A percentile compares a stretch with the other conserved stretches of the same genome.
These are phyloP conservation scores for Euphorbia pulcherrima DNA, from an alignment of 345 rosid species.

Conservation along the genomic window DNA sequence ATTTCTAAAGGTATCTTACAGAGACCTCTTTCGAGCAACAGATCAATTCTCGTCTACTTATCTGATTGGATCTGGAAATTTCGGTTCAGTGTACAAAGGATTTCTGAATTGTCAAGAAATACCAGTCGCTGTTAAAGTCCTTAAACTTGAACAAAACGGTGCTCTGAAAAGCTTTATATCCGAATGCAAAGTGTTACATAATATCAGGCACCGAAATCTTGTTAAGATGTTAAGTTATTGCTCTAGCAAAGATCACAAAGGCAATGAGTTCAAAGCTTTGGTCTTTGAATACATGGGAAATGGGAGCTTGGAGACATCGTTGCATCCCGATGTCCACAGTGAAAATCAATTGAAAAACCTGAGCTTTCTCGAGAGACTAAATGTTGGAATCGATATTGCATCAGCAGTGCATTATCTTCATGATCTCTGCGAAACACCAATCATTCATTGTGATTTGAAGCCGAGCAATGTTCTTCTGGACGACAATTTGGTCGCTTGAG, in stretches of 20 bases:
- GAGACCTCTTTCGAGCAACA: constrained; percentile 11
- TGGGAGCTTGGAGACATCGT: constrained; percentile 21
- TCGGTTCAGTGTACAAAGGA: constrained; percentile 17
- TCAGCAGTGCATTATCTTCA: constrained; percentile 22
- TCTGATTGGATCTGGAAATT: constrained; percentile 14
- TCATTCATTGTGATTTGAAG: constrained; percentile 25
- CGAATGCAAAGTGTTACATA: constrained; percentile 16
- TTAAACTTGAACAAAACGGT: constrained; percentile 8
- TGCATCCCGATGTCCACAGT: constrained; percentile 6
- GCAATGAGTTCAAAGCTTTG: constrained; percentile 23
- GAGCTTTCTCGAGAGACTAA: constrained; percentile 10
- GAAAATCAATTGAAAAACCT: background rate
- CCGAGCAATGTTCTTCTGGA: constrained; percentile 25
- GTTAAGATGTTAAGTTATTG: constrained; percentile 13
- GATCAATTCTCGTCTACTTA: constrained; percentile 10
- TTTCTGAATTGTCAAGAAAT: background rate
- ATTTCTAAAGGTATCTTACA: constrained; percentile 5
- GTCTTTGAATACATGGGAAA: constrained; percentile 20
- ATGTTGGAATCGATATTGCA: constrained; percentile 20
- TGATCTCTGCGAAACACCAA: constrained; percentile 12
- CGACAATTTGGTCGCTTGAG: constrained; percentile 11
- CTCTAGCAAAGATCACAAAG: constrained; percentile 11
- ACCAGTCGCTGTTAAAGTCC: constrained; percentile 17
- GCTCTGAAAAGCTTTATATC: constrained; percentile 18
- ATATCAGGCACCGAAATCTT: constrained; percentile 15